phyloP scores from a whole-genome alignment of 2,329 filamentous ascomycete species.

The Mariannaea sp. region DNA sequence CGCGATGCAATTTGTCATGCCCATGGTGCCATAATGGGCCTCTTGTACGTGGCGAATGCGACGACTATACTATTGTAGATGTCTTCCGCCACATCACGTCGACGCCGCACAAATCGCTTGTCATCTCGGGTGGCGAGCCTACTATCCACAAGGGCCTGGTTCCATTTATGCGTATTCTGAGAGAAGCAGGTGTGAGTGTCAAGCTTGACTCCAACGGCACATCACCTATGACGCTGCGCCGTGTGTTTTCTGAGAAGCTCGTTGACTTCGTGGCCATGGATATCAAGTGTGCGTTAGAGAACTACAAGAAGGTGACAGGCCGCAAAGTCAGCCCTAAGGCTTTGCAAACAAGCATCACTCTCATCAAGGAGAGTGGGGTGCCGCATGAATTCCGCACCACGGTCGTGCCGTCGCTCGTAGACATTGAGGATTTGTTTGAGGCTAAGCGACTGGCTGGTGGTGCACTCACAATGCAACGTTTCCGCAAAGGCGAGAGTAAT shows the following conservation, averaged over 20 bases:
- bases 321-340: conserved; percentile 24
- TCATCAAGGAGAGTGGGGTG: conserved; percentile 29
- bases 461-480: conserved; percentile 31
- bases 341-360: conserved; percentile 23
- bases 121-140: conserved; percentile 31
- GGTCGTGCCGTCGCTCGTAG: conserved; percentile 27
- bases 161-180: conserved; percentile 26
- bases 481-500: conserved; percentile 22
- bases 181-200: conserved; percentile 12
- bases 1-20: conserved; percentile 30
- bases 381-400: conserved; percentile 32
- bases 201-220: conserved; percentile 35
- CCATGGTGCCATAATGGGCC: conserved; percentile 35
- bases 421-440: conserved; percentile 32
- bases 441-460: conserved; percentile 30
- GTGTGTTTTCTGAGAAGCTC: conserved; percentile 19
- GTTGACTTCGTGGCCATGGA: conserved; percentile 33
- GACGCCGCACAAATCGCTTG: conserved; percentile 27
- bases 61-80: conserved; percentile 19
- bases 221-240: neutral
- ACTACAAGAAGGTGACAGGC: conserved; percentile 30
- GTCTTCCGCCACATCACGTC: conserved; percentile 27
- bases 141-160: conserved; percentile 33
- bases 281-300: conserved; percentile 33
- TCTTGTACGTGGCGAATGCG: conserved; percentile 25